Evolutionary conservation across 2,329 filamentous ascomycete genomes (phyloP).

Genomic region (Pseudogymnoascus sp.): DNA sequence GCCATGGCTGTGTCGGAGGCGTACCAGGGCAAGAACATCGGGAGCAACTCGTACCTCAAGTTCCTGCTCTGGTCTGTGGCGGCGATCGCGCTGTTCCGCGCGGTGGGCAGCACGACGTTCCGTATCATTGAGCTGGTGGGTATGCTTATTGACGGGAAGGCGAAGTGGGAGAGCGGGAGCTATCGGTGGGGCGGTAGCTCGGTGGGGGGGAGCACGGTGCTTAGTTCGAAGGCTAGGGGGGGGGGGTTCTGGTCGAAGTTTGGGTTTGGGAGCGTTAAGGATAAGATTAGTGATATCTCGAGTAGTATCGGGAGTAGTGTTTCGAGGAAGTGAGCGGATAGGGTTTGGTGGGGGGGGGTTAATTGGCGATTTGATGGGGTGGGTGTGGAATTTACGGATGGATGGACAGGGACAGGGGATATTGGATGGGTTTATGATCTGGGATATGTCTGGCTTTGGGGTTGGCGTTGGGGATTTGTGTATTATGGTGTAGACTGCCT

Average conservation of each 20-base stretch:
- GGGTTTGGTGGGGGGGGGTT: background rate
- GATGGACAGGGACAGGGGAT: background rate
- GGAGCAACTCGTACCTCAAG: constrained; percentile 79
- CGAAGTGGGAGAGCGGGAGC: constrained; percentile 29
- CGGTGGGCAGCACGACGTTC: constrained; percentile 72
- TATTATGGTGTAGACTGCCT: constrained; percentile 5
- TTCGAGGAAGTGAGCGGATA: background rate
- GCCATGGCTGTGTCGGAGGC: constrained; percentile 89
- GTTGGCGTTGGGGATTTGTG: background rate
- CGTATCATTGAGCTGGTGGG: constrained; percentile 77
- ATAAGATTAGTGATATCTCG: constrained; percentile 15
- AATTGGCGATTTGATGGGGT: constrained; percentile 1
- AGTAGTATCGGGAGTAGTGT: constrained; percentile 26
- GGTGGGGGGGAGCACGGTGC: background rate
- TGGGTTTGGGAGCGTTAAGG: constrained; percentile 14
- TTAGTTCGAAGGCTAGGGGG: constrained; percentile 24
- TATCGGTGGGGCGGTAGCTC: background rate
- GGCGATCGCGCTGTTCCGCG: constrained; percentile 75
- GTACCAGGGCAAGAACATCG: constrained; percentile 63
- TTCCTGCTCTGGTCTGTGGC: constrained; percentile 94
- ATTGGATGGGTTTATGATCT: background rate
- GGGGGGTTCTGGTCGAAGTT: constrained; percentile 22
- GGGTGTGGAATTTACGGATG: background rate
- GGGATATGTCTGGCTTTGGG: background rate
- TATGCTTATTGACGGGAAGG: constrained; percentile 75